Evolutionary conservation across 345 rosid genomes (phyloP).

Genomic region (Ceriops zippeliana): DNA sequence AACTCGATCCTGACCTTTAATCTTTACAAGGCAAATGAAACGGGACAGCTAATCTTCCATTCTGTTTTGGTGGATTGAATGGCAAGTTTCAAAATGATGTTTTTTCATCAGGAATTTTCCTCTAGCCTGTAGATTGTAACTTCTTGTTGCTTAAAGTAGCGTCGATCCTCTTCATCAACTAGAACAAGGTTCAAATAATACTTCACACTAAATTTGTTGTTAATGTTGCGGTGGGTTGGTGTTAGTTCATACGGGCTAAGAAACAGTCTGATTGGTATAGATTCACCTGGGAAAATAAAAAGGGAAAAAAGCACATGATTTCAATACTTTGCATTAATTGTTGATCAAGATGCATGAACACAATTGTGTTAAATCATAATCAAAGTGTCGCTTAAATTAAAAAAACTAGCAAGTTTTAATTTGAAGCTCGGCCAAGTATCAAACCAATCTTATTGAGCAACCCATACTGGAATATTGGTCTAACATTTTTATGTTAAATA

Average conservation of each 20-base stretch:
- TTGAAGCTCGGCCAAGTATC: too few relatives aligned
- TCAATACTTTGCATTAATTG: constrained; percentile 5
- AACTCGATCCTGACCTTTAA: too few relatives aligned
- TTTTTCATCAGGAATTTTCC: constrained; percentile 45
- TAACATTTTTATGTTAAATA: too few relatives aligned
- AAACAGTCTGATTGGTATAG: constrained; percentile 92
- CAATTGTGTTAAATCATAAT: not conserved
- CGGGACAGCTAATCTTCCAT: too few relatives aligned
- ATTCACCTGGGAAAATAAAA: constrained; percentile 58
- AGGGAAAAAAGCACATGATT: constrained; percentile 1
- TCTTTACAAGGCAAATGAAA: too few relatives aligned
- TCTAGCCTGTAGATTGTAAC: constrained; percentile 80
- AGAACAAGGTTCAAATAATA: constrained; percentile 92
- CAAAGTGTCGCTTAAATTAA: not conserved
- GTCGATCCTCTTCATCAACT: constrained; percentile 95
- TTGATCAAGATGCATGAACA: not conserved
- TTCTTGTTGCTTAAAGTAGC: constrained; percentile 97
- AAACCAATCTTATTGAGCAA: too few relatives aligned
- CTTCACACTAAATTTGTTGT: constrained; percentile 97
- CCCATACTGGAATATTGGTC: too few relatives aligned
- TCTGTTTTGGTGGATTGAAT: too few relatives aligned
- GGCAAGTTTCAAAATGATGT: too few relatives aligned
- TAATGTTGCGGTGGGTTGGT: constrained; percentile 87
- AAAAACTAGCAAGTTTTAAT: too few relatives aligned
- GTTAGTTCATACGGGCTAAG: constrained; percentile 93